Base-by-base conservation (phyloP, 2,329 filamentous ascomycete genomes). In the Pseudogymnoascus sp. region DNA sequence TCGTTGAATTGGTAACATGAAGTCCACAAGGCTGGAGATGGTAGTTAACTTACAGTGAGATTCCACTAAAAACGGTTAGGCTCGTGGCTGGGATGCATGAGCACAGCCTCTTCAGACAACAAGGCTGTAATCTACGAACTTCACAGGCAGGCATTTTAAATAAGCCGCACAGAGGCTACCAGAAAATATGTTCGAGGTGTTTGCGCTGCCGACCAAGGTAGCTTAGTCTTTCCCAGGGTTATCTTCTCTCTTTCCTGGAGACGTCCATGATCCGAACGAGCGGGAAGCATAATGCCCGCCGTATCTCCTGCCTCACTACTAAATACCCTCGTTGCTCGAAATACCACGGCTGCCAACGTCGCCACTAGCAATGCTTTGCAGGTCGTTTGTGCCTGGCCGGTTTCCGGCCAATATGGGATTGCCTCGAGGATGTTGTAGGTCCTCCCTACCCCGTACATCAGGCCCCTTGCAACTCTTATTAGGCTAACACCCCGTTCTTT, bases 311-410 rank as follows among this genome's bases (percentile, higher is more conserved):
- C 68, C 62, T 68, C 71, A 65, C 66, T 73, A 56, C 62, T 75
- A 40, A 62, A 71, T 65, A 67, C 63, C 63, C 66, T 74, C 18
- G 18, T 63, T n/a, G 46, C 7, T 64, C 65, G 62, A 46, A 61
- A 64, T 42, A 60, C 37, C 28, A 62, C 62, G 63, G 63, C 67
- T 36, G 61, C 66, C n/a, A 68, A 67, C 62, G 6, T 8, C 44
- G 62, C 63, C 16, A 68, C 68, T 16, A 63, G 21, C 62, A 46
- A 69, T 62, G 66, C 66, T 21, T 63, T 80, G 12, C 73, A 80
- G 36, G 82, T 84, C 1, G 73, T 85, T 11, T 85, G 83, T 64
- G 81, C 81, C 2, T 85, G 80, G 78, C 83, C 82, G 1, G 75
- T 84, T 1, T 82, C 78, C 14, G 81, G 82, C 0, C 82, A 85